These are phyloP conservation scores for Lactarius psammicola DNA, from an alignment of 768 basidiomycete species.

Conservation along the genomic window DNA sequence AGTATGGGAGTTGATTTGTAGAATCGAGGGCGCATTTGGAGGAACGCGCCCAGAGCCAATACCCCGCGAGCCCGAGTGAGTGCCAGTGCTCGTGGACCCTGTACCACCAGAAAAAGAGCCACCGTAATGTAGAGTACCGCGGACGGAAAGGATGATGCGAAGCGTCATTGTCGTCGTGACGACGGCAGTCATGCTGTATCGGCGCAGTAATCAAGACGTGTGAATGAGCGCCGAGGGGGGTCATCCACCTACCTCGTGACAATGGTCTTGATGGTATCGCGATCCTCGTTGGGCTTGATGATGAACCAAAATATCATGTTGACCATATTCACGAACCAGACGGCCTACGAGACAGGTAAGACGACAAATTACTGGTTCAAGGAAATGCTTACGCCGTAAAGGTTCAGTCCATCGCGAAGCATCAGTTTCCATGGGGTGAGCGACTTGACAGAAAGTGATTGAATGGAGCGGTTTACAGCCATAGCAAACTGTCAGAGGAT, in stretches of 20 bases:
- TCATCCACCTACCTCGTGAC: conserved; percentile 52
- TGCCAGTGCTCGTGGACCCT: conserved; percentile 33
- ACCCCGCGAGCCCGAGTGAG: conserved; percentile 43
- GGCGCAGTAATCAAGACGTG: conserved; percentile 1
- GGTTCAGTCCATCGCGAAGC: conserved; percentile 86
- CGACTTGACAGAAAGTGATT: conserved; percentile 55
- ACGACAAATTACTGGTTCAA: conserved; percentile 12
- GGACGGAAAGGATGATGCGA: conserved; percentile 80
- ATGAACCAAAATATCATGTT: conserved; percentile 90
- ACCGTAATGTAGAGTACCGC: conserved; percentile 69
- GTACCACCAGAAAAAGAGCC: conserved; percentile 62
- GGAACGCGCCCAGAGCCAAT: conserved; percentile 48
- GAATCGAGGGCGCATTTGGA: conserved; percentile 28
- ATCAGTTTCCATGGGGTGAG: conserved; percentile 78
- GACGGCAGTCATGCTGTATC: conserved; percentile 73
- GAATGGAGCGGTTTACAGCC: conserved; percentile 57
- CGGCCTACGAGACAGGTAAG: conserved; percentile 42
- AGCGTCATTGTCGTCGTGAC: conserved; percentile 86
- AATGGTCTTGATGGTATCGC: conserved; percentile 77
- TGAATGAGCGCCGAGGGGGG: background rate
- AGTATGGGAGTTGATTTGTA: conserved; percentile 26
- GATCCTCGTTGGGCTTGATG: conserved; percentile 57
- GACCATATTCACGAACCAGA: conserved; percentile 76
- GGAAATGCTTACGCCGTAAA: conserved; percentile 59
- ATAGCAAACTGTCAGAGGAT: conserved; percentile 48